phyloP scores from a whole-genome alignment of 176 grass and related monocot genomes.

The Carex scoparia region DNA sequence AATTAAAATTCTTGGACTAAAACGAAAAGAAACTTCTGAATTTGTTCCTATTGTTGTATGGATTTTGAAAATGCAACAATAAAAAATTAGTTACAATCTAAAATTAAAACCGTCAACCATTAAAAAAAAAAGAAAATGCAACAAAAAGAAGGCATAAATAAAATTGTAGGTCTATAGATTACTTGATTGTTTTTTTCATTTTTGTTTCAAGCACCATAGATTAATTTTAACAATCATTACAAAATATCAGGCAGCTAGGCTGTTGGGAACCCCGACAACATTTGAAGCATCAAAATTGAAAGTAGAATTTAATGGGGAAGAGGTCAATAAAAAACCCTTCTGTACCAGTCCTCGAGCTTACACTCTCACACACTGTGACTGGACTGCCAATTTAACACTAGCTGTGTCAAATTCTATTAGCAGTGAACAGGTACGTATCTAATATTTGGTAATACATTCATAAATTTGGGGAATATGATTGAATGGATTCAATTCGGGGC shows the following conservation, averaged over 20 bases:
- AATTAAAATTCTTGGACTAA: background rate
- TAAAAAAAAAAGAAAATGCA: background rate
- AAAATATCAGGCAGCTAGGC: constrained; percentile 56
- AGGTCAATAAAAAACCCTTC: constrained; percentile 32
- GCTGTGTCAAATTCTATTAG: constrained; percentile 51
- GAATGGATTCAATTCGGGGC: background rate
- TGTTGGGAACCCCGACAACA: constrained; percentile 68
- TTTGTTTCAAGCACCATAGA: background rate
- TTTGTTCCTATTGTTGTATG: background rate
- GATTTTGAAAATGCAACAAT: background rate
- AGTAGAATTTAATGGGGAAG: constrained; percentile 53
- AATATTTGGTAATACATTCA: background rate
- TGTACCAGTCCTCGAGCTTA: constrained; percentile 52
- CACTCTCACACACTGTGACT: constrained; percentile 88
- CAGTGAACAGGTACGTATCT: constrained; percentile 34
- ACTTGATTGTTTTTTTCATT: background rate
- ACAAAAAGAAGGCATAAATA: background rate
- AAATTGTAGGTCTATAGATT: background rate
- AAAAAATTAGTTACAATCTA: too few species aligned
- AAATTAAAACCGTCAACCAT: too few species aligned
- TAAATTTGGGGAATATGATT: background rate
- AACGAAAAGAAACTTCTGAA: background rate
- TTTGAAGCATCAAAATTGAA: constrained; percentile 85
- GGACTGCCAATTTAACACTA: constrained; percentile 77
- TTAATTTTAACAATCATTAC: background rate